Percentiles rank a stretch among this genome's conserved stretches.
Evolutionary conservation across 768 basidiomycete species (phyloP).

Genomic region (Macrolepiota albuminosa): DNA sequence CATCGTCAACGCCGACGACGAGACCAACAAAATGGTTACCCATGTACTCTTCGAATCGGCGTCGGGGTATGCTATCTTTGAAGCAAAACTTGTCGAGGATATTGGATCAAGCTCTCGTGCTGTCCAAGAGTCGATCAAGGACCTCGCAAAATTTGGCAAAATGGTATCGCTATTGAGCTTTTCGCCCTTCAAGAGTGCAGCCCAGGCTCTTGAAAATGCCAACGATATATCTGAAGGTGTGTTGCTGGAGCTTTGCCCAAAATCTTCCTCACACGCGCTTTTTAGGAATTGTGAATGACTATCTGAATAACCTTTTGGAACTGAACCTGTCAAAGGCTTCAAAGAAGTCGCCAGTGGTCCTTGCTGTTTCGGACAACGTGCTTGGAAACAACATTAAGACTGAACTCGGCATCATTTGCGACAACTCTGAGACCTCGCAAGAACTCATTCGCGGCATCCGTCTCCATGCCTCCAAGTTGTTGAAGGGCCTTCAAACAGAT

Average conservation of each 20-base stretch:
- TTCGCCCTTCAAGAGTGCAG: conserved; percentile 90
- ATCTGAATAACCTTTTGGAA: conserved; percentile 79
- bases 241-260: conserved; percentile 16
- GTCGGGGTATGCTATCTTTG: conserved; percentile 91
- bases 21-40: conserved; percentile 50
- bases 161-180: conserved; percentile 91
- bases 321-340: conserved; percentile 79
- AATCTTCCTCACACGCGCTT: conserved; percentile 1
- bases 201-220: conserved; percentile 90
- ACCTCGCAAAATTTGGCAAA: conserved; percentile 85
- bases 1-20: conserved; percentile 30
- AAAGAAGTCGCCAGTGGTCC: conserved; percentile 61
- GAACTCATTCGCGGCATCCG: conserved; percentile 93
- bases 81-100: conserved; percentile 82
- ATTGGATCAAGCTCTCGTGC: conserved; percentile 75
- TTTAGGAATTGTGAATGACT: conserved; percentile 79
- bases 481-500: conserved; percentile 82
- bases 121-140: conserved; percentile 83
- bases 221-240: conserved; percentile 95
- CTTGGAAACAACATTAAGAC: conserved; percentile 78
- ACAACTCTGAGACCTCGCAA: conserved; percentile 73
- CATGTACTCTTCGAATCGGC: conserved; percentile 93
- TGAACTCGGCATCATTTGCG: conserved; percentile 68
- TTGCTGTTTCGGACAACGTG: conserved; percentile 74
- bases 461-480: conserved; percentile 82